Evolutionary conservation across 164 flowering plant genomes (phyloP).

Genomic region (Umbellularia californica): DNA sequence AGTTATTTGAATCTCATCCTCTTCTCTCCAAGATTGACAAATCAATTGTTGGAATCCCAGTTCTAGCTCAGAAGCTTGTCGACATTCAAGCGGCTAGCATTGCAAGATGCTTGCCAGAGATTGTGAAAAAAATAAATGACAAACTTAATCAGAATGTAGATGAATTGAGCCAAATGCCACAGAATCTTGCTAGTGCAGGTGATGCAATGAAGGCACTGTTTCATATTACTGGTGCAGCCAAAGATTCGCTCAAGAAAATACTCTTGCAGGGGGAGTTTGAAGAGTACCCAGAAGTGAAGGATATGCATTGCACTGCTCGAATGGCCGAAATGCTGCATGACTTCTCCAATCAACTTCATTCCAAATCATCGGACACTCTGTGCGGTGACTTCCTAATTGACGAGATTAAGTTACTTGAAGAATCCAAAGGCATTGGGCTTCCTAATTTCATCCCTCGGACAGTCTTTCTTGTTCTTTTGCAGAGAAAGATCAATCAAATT

Average conservation of each 20-base stretch:
- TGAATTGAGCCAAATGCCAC: conserved; percentile 27
- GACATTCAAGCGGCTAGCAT: conserved; percentile 31
- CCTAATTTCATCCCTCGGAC: conserved; percentile 35
- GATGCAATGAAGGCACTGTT: conserved; percentile 34
- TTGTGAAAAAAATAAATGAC: conserved; percentile 24
- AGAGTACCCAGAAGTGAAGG: conserved; percentile 25
- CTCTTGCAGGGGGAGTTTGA: conserved; percentile 28
- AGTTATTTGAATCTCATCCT: conserved; percentile 25
- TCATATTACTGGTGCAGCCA: conserved; percentile 22
- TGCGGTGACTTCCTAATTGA: conserved; percentile 20
- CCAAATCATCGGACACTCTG: background rate
- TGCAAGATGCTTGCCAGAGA: conserved; percentile 25
- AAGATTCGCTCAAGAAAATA: conserved; percentile 30
- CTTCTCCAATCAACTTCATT: conserved; percentile 17
- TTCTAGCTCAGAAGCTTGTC: conserved; percentile 29
- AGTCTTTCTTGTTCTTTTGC: conserved; percentile 18
- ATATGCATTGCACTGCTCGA: conserved; percentile 16
- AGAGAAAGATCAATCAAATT: conserved; percentile 14
- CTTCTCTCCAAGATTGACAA: conserved; percentile 23
- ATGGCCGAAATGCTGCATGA: conserved; percentile 30
- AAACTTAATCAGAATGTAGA: conserved; percentile 19
- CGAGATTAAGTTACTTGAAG: conserved; percentile 26
- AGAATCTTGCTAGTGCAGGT: conserved; percentile 11
- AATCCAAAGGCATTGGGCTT: conserved; percentile 30
- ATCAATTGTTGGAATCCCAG: conserved; percentile 29